phyloP scores from a whole-genome alignment of 164 flowering plant species.

The Umbilicus rupestris region DNA sequence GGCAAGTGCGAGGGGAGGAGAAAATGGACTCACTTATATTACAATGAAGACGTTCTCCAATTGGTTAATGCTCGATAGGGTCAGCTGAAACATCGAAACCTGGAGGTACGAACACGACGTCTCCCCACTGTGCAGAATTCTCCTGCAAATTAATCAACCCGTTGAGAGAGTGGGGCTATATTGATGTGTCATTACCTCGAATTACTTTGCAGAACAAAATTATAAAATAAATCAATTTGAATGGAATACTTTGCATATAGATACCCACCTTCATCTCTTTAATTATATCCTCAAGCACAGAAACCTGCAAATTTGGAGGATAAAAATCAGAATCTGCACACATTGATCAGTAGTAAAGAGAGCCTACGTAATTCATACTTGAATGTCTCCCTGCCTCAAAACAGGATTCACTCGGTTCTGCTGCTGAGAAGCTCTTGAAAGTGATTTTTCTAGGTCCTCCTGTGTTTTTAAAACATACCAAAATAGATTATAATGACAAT shows the following conservation, averaged over 20 bases:
- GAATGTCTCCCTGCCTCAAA: conserved; percentile 56
- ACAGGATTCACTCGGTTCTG: conserved; percentile 54
- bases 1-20: no score
- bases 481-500: background rate
- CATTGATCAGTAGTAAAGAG: background rate
- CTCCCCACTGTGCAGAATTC: conserved; percentile 45
- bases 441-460: conserved; percentile 84
- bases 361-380: conserved; percentile 32
- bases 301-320: conserved; percentile 36
- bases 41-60: background rate
- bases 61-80: conserved; percentile 18
- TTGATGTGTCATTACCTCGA: background rate
- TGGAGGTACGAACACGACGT: conserved; percentile 85
- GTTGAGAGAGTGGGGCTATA: background rate
- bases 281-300: conserved; percentile 70
- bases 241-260: background rate
- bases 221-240: background rate
- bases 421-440: conserved; percentile 48
- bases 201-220: background rate
- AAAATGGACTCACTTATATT: background rate
- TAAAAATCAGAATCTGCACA: background rate
- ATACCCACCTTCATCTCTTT: conserved; percentile 64
- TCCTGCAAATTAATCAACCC: conserved; percentile 42
- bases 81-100: conserved; percentile 68
- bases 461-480: conserved; percentile 15